Base-by-base conservation (phyloP, 2,329 filamentous ascomycete genomes). In the Ilyonectria mors-panacis region DNA sequence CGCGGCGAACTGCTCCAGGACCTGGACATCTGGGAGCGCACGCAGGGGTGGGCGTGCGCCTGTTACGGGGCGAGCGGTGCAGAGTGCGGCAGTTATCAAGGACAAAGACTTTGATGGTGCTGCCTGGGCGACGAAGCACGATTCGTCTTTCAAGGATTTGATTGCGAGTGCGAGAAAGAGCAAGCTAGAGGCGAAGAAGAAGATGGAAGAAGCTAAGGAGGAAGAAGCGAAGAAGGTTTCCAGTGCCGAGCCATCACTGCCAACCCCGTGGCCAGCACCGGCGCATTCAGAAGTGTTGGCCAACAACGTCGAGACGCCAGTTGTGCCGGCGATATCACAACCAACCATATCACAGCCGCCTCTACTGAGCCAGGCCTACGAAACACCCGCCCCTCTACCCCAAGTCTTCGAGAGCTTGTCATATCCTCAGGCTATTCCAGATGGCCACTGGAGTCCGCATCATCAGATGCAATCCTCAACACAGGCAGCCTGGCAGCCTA, bases 61-160 rank as follows among this genome's bases (percentile, higher is more conserved):
- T 12, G 81, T 81, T 4, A 81, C 68, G 23, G 76, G 78, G 2
- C 74, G 73, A 15, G 63, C 75, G 2, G 60, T 73, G 17, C 87
- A 83, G 82, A 87, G 70, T 48, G 76, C 76, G 15, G 66, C 73
- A 6, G 72, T 78, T n/a, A 80, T 98, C 65, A 95, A 93, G 84
- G 91, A 92, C 73, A 98, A 97, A 77, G 93, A 96, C 66, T 98
- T 98, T 77, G 93, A 97, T 78, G 91, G 91, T 3, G 85, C 86
- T 1, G 91, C 89, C 0, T 97, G 95, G 91, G 90, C 91, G 26
- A 85, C 84, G 8, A 91, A 86, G 67, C 92, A 98, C 80, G 90
- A 91, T 54, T 83, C 83, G 19, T 92, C 94, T 1, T 99, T 97
- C 78, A 90, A 91, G 68, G 87, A 92, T 48, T 80, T 99, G 50